These are phyloP conservation scores for Aspergillus piperis DNA, from an alignment of 2,329 filamentous ascomycete species.

Conservation along the genomic window DNA sequence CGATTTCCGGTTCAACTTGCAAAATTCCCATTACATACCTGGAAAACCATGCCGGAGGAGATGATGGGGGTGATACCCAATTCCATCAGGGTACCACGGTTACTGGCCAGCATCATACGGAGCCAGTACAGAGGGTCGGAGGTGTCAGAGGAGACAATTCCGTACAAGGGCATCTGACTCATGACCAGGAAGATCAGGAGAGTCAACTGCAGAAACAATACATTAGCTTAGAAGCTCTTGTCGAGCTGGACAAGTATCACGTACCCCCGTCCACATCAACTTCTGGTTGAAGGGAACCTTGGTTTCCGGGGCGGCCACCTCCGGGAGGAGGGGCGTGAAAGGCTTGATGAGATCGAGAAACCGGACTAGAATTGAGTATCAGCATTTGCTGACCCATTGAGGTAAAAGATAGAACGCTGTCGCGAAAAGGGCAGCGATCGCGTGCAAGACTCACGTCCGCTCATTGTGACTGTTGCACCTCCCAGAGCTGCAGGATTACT, in stretches of 20 bases:
- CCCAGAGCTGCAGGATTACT: constrained; percentile 30
- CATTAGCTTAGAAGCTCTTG: constrained; percentile 20
- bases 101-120: constrained; percentile 99
- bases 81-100: constrained; percentile 94
- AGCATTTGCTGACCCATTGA: constrained; percentile 34
- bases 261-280: constrained; percentile 84
- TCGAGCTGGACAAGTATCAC: constrained; percentile 26
- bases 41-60: constrained; percentile 99
- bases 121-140: constrained; percentile 99
- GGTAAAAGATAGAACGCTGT: constrained; percentile 17
- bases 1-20: not conserved
- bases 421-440: constrained; percentile 28
- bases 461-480: constrained; percentile 54
- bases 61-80: constrained; percentile 98
- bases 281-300: constrained; percentile 99
- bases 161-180: constrained; percentile 99
- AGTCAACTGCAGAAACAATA: constrained; percentile 61
- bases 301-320: constrained; percentile 97
- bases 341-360: constrained; percentile 99
- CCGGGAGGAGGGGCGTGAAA: constrained; percentile 98
- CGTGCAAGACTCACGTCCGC: constrained; percentile 56
- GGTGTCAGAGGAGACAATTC: constrained; percentile 97
- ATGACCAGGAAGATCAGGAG: constrained; percentile 99
- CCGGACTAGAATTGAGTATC: constrained; percentile 65
- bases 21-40: constrained; percentile 50